Evolutionary conservation across 129 eudicot species (phyloP), one percentile per base, ranked within the genome.

Genomic region (Arctium lappa): DNA sequence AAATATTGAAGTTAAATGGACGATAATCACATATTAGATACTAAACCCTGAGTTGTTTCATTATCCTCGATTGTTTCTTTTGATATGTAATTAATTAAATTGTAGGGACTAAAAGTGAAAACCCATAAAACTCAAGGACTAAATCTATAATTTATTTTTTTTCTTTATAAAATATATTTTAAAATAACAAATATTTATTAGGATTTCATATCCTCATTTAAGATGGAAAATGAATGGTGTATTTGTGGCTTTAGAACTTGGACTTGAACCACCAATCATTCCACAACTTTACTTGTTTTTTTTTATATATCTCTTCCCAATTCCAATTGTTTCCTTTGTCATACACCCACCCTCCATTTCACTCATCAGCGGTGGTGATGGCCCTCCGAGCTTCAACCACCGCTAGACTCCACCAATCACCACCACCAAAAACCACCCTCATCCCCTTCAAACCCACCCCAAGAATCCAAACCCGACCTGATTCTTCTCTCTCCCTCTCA

Each of bases 321-420:
- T 66, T 9, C 37, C 16, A 73, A 36, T 15, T 34, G 2, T 44
- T 42, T 34, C 42, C 79, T 50, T n/a, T 16, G 9, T 60, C 27
- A 60, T 60, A n/a, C 68, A 60, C 46, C 88, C 0, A 60, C 46
- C 88, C 0, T 74, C 73, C 79, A 68, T 39, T 65, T 34, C 76
- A 37, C 77, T 40, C 29, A 48, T 73, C 87, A 69, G 85, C 83
- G 90, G 86, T 86, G 89, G 86, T 80, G 88, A 95, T 95, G 97
- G 94, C 99, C 76, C 88, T 95, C 65, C 68, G 95, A 88, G 91
- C 98, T 87, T 82, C 99, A 71, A 81, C 97, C 90, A 82, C 98
- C 86, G 88, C 91, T 50, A 83, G 76, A 48, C 86, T 89, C 79
- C 70, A 36, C 86, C 89, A 1, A 29, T 91, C 92, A 62, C 86